Percentiles rank a stretch among this genome's conserved stretches.
phyloP scores from a whole-genome alignment of 2,329 filamentous ascomycete species.

The Teratosphaeria pseudoeucalypti region DNA sequence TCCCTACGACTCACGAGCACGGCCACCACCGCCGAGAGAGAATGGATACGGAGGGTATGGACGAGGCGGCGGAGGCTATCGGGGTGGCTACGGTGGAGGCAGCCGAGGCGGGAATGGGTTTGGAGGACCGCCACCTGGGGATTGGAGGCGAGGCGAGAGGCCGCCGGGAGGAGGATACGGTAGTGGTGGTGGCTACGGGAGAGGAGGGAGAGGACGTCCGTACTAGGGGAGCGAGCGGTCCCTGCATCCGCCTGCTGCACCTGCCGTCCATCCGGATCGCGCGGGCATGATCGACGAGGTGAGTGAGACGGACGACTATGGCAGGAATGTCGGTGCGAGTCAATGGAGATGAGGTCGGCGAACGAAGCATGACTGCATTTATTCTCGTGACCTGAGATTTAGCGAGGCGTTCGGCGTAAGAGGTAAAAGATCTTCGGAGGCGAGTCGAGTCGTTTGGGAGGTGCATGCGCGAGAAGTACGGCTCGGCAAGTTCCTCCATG shows the following conservation, averaged over 20 bases:
- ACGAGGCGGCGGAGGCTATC: constrained; percentile 11
- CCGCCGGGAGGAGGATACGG: constrained; percentile 16
- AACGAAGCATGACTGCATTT: background rate
- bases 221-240: constrained; percentile 9
- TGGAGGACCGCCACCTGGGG: constrained; percentile 24
- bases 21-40: constrained; percentile 5
- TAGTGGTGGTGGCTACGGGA: constrained; percentile 15
- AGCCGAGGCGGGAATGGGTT: constrained; percentile 14
- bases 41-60: constrained; percentile 14
- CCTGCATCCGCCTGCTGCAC: background rate
- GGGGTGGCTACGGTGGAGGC: constrained; percentile 15
- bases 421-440: no score
- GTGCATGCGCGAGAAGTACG: no score
- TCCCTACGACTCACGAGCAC: constrained; percentile 13
- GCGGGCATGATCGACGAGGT: background rate
- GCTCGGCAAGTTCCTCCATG: no score
- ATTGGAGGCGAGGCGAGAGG: constrained; percentile 31
- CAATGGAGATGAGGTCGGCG: background rate
- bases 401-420: background rate
- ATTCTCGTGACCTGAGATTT: background rate
- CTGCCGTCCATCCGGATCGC: background rate
- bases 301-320: background rate
- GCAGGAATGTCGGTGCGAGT: background rate
- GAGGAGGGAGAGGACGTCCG: constrained; percentile 18
- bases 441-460: no score